Conservation (phyloP, 2,329 filamentous ascomycete species). For the Graphilbum sp. region DNA sequence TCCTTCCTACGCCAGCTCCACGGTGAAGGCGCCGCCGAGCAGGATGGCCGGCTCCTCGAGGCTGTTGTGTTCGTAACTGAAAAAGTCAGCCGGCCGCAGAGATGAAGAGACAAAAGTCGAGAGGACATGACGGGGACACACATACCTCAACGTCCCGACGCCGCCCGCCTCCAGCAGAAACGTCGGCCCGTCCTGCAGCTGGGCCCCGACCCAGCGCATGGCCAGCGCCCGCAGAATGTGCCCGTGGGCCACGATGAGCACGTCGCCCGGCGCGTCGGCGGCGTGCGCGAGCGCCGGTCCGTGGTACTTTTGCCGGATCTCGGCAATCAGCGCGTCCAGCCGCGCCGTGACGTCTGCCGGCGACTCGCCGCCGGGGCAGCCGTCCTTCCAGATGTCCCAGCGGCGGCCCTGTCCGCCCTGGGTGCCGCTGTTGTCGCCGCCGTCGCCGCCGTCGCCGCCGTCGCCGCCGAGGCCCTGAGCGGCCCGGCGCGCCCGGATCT, state of each 20-base stretch:
- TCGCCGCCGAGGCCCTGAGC: constrained; percentile 31
- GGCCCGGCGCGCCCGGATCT: constrained; percentile 45
- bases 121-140: not conserved
- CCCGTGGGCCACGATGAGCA: constrained; percentile 74
- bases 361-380: constrained; percentile 70
- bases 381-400: constrained; percentile 87
- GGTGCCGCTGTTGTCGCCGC: too few species aligned
- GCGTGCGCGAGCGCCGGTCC: constrained; percentile 11
- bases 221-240: constrained; percentile 81
- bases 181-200: constrained; percentile 56
- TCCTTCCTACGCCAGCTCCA: too few species aligned
- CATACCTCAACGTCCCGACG: constrained; percentile 60
- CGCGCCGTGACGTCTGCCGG: constrained; percentile 57
- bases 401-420: too few species aligned
- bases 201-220: constrained; percentile 66
- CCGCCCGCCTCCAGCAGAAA: constrained; percentile 83
- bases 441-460: constrained; percentile 14
- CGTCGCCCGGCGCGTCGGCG: constrained; percentile 37
- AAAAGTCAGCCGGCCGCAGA: not conserved
- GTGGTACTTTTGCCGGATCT: constrained; percentile 55
- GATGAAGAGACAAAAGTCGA: not conserved
- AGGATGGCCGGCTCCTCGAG: constrained; percentile 67
- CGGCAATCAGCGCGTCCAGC: constrained; percentile 58
- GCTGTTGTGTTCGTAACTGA: constrained; percentile 63
- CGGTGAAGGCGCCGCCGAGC: constrained; percentile 54